Conservation (phyloP, 1,284 basidiomycete species). For the Pseudozyma sp. region DNA sequence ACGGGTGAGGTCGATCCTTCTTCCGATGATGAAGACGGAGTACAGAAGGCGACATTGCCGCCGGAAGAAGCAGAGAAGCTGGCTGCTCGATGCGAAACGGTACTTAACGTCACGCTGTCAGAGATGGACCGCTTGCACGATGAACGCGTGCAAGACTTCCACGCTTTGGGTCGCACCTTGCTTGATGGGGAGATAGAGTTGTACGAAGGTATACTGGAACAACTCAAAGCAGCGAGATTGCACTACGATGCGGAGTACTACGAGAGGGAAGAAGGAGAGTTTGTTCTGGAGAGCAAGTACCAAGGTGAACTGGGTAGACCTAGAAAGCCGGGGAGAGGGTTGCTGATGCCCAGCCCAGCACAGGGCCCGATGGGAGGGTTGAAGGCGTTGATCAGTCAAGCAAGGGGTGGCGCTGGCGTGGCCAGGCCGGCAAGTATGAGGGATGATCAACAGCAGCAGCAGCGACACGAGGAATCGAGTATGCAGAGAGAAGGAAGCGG, state of each 20-base stretch:
- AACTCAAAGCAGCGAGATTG: conserved; percentile 33
- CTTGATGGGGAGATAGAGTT: conserved; percentile 57
- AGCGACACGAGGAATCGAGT: not conserved
- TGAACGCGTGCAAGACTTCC: conserved; percentile 59
- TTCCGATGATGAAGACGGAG: conserved; percentile 6
- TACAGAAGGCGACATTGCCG: conserved; percentile 1
- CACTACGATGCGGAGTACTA: conserved; percentile 46
- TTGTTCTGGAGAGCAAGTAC: conserved; percentile 25
- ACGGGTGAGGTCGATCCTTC: conserved; percentile 19
- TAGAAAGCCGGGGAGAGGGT: conserved; percentile 14
- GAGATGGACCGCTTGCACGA: conserved; percentile 76
- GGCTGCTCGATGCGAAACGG: conserved; percentile 82
- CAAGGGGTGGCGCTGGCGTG: conserved; percentile 16
- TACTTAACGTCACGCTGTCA: conserved; percentile 85
- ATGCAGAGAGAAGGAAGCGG: not conserved
- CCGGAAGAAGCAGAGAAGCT: conserved; percentile 70
- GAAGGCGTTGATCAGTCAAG: conserved; percentile 24
- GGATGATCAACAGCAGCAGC: not conserved
- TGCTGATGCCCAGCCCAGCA: conserved; percentile 41
- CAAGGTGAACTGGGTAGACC: conserved; percentile 31
- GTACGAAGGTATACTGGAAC: conserved; percentile 43
- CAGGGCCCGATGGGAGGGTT: conserved; percentile 16
- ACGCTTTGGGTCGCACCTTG: conserved; percentile 36
- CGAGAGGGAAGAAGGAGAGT: conserved; percentile 24
- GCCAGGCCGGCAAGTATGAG: conserved; percentile 23